Evolutionary conservation across 2,329 filamentous ascomycete genomes (phyloP), one percentile per base, ranked within the genome.

Genomic region (Cordyceps cicadae): DNA sequence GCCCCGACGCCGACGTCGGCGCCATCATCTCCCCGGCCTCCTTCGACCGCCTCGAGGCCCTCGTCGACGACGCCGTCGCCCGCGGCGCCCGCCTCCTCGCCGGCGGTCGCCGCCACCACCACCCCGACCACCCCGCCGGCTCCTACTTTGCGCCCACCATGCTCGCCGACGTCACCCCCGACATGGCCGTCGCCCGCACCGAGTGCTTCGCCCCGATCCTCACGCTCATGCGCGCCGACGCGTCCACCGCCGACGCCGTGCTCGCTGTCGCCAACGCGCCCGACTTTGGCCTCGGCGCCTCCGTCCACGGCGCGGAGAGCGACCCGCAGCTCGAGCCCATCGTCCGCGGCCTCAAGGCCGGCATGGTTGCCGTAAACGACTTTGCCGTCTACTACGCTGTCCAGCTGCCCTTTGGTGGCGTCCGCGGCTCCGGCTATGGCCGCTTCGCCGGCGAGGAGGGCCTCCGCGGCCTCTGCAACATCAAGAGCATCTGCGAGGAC

Each of bases 341-440:
- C 32, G 85, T 93, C 1, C 75, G 75, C 21, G 83, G 85, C 26
- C 80, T 97, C 56, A 84, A 87, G 64, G 86, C 89, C 0, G 94
- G 94, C 50, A 97, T 96, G 89, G 90, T 97, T 0, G 86, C 91
- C 26, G 84, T 99, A 66, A 99, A 99, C 72, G 94, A 99, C 76
- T 99, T 99, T 70, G 94, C 87, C 21, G 88, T 86, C 32, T 97
- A 87, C 73, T 99, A 99, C 71, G 91, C 93, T 57, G 92, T 96
- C 8, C 92, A 96, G 74, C 77, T 99, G 45, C 94, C 94, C 0
- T 99, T 99, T 74, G 94, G 94, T 43, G 94, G 92, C 59, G 86
- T 90, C n/a, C 86, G 84, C 62, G 93, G 92, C 1, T 95, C 89
- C 26, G 94, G 90, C 0, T 97, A 97, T 72, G 94, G 94, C 1